These are phyloP conservation scores for Phytopythium montanum DNA, from an alignment of 352 stramenopile genomes.

Conservation along the genomic window DNA sequence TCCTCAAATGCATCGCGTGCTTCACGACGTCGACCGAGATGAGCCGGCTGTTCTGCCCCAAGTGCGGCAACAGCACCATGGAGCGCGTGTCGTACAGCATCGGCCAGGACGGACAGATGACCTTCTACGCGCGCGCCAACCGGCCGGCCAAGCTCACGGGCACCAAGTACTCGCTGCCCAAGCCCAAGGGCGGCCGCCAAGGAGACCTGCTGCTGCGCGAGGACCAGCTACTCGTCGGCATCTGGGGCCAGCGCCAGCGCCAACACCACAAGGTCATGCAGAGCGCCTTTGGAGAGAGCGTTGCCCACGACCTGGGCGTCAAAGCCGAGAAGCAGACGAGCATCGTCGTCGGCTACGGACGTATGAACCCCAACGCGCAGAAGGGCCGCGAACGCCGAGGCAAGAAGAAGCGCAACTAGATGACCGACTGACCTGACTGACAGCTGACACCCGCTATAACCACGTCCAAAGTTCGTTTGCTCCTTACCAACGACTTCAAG, in stretches of 20 bases:
- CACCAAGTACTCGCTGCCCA: conserved; percentile 97
- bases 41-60: conserved; percentile 94
- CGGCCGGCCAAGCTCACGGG: conserved; percentile 90
- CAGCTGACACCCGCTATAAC: not conserved
- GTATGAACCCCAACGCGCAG: conserved; percentile 95
- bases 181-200: conserved; percentile 90
- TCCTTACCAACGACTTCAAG: not conserved
- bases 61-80: conserved; percentile 95
- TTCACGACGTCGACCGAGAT: conserved; percentile 94
- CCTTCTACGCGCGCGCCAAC: conserved; percentile 81
- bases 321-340: conserved; percentile 89
- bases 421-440: not conserved
- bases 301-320: conserved; percentile 91
- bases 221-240: conserved; percentile 96
- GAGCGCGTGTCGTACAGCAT: conserved; percentile 94
- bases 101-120: conserved; percentile 90
- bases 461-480: not conserved
- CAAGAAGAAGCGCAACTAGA: conserved; percentile 95
- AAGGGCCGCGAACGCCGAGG: conserved; percentile 95
- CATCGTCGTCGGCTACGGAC: conserved; percentile 92
- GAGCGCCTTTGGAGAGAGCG: conserved; percentile 94
- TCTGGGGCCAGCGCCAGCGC: conserved; percentile 94
- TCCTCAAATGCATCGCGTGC: conserved; percentile 96
- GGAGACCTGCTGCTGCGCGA: conserved; percentile 96
- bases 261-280: conserved; percentile 90